A percentile compares a stretch with the other conserved stretches of the same genome.
Evolutionary conservation across 73 alveolate genomes (phyloP).

Genomic region (Durusdinium trenchii): DNA sequence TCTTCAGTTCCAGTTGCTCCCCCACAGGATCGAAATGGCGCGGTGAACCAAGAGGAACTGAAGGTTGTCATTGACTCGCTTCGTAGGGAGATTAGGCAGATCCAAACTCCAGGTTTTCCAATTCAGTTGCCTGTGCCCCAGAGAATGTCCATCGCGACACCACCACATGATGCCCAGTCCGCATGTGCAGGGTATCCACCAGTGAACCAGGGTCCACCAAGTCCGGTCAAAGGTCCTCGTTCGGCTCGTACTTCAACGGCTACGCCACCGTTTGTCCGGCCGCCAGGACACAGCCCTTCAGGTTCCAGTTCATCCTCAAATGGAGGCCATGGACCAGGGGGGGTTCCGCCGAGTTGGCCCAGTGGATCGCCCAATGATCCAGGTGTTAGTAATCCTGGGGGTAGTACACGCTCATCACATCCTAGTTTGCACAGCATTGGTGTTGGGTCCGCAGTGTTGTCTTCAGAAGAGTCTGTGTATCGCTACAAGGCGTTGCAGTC

Average conservation of each 20-base stretch:
- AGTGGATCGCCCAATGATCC: slow-evolving; percentile 26
- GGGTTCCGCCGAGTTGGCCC: too few relatives aligned
- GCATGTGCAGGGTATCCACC: slow-evolving; percentile 32
- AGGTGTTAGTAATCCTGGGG: background rate
- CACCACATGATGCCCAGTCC: background rate
- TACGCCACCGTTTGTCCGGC: too few relatives aligned
- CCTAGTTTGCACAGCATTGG: too few relatives aligned
- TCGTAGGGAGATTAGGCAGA: background rate
- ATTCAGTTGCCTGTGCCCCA: background rate
- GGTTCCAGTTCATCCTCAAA: too few relatives aligned
- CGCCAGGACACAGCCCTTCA: background rate
- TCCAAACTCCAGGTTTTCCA: background rate
- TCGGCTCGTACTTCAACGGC: too few relatives aligned
- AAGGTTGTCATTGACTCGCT: background rate
- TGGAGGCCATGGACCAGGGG: too few relatives aligned
- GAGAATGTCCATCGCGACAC: background rate
- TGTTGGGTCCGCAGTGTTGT: too few relatives aligned
- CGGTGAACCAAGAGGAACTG: background rate
- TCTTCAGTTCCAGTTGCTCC: background rate
- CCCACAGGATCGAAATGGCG: background rate
- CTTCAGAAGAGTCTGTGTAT: slow-evolving; percentile 6
- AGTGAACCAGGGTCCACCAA: background rate
- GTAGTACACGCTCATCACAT: background rate
- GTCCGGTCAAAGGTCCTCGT: background rate
- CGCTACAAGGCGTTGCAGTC: background rate